Base-by-base conservation (phyloP, 192 early-diverging fungal species). In the Coemansia sp. region DNA sequence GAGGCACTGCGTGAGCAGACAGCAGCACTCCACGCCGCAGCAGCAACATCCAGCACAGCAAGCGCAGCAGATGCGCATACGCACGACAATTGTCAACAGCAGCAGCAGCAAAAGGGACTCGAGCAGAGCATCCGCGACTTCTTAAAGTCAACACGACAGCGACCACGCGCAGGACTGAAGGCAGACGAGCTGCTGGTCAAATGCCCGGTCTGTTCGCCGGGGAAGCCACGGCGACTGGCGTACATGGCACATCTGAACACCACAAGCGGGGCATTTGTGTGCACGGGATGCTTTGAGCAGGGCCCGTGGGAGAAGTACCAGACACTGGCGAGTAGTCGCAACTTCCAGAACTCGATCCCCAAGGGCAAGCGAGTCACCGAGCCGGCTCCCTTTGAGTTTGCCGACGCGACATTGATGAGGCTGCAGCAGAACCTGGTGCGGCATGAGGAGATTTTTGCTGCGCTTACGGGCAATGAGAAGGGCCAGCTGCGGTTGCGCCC, bases 221-320 rank as follows among this genome's bases (percentile, higher is more conserved):
- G 84, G 22, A 78, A 79, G 68, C 68, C 84, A 17, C 75, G 76
- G 67, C 84, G 84, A 12, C 68, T 77, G 62, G 79, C 79, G n/a
- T 88, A 86, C 67, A 75, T 79, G 43, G 87, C 86, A 6, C 83
- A 84, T 22, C 69, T 90, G 8, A 75, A 79, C 49, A 73, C 83
- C 14, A 51, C 68, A 40, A 85, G 82, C 1, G 88, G 89, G 6
- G 68, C 65, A 13, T 90, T 85, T 79, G 69, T 83, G 43, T 90
- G 89, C 59, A 80, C 79, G 1, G 77, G 71, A 22, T 90, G 89
- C 69, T 73, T 79, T 63, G 75, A 75, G 48, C 77, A 85, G 48
- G 88, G 89, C 0, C 49, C 71, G 11, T 90, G 88, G 87, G 72
- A 79, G 6, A 86, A 88, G 25, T 90, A 88, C 72, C 69, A 74